Base-by-base conservation (phyloP, 192 early-diverging fungal genomes). In the Obelidium mucronatum region DNA sequence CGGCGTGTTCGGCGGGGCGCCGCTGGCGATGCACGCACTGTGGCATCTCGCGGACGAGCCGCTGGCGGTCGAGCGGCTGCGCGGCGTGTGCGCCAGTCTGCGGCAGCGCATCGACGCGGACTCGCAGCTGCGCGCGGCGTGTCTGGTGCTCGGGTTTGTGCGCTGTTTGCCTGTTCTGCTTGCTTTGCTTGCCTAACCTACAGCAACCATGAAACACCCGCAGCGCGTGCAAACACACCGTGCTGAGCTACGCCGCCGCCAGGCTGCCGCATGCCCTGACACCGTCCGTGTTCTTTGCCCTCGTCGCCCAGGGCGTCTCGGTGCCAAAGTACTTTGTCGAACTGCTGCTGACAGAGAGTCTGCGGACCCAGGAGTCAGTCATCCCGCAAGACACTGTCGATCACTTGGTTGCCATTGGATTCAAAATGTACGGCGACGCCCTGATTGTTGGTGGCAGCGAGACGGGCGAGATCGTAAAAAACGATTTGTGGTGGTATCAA, bases 281-380 rank as follows among this genome's bases (percentile, higher is more conserved):
- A 28, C 70, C 70, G 33, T 17, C 26, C 39, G 70, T 72, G 1
- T 72, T 72, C 35, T 76, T 68, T 37, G 65, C 40, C n/a, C 65
- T 76, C 11, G n/a, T 28, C 6, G 40, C 64, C 51, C 37, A 24
- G 30, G 65, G 65, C 33, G 75, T 63, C 15, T 11, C 22, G 5
- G 42, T 76, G 44, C 75, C 62, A 13, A 76, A 76, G 52, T 54
- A 36, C 36, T 51, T 76, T 15, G 48, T 76, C 17, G 75, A 76
- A 44, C 30, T 11, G 40, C 17, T 67, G 17, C 13, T 66, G 19
- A 5, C 26, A 1, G 33, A 39, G 30, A 66, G 68, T 15, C 71
- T 56, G 22, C 8, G 19, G 22, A 40, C 3, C 31, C 13, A 11
- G 0, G 37, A 36, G 17, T 24, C 73, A 3, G 11, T 33, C 19